A percentile compares a stretch with the other conserved stretches of the same genome.
These are phyloP conservation scores for Eimeria sp. DNA, from an alignment of 169 alveolate species.

Conservation along the genomic window DNA sequence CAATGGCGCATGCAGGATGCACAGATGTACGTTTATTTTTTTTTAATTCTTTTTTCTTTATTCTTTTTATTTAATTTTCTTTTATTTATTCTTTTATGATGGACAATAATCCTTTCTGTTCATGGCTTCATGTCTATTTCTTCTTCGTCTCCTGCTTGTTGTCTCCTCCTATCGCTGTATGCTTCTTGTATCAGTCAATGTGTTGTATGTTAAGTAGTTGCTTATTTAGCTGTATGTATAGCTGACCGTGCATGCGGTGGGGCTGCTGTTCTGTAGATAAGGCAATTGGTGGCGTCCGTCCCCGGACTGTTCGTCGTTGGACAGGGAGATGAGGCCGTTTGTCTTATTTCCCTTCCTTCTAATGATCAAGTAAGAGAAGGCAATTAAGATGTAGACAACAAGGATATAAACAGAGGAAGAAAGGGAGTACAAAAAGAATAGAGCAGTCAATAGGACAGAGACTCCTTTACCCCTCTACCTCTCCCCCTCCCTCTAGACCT, in stretches of 20 bases:
- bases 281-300: neutral
- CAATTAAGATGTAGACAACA: neutral
- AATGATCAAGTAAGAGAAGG: neutral
- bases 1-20: constrained; percentile 20
- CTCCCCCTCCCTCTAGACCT: neutral
- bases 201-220: neutral
- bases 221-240: neutral
- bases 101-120: neutral
- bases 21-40: neutral
- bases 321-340: neutral
- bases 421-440: neutral
- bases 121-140: neutral
- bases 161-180: neutral
- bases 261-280: neutral
- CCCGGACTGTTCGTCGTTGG: constrained; percentile 29
- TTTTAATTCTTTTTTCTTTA: neutral
- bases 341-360: neutral
- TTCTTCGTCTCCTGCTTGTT: neutral
- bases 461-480: too few species aligned
- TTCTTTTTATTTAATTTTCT: neutral
- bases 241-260: neutral
- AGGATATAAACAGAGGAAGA: neutral
- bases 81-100: too few species aligned
- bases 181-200: neutral
- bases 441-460: neutral